phyloP scores from a whole-genome alignment of 2,329 filamentous ascomycete genomes.

The Exophiala bonariae region DNA sequence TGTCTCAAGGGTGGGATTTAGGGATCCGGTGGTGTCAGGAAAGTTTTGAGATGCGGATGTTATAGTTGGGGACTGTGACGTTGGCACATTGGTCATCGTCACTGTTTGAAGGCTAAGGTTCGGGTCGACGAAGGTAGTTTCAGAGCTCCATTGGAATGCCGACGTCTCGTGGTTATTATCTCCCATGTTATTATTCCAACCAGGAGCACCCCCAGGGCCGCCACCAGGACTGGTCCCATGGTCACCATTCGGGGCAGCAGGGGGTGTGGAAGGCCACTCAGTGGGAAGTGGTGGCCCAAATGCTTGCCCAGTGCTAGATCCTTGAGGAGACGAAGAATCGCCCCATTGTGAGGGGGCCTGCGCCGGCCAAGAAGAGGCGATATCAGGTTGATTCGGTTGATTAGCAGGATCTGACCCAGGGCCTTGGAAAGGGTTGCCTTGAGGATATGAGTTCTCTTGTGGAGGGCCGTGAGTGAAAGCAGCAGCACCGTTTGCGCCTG shows the following conservation, averaged over 20 bases:
- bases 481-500: conserved; percentile 4
- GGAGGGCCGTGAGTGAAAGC: conserved; percentile 7
- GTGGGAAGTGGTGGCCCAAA: neutral
- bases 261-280: neutral
- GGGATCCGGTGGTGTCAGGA: conserved; percentile 25
- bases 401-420: neutral
- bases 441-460: conserved; percentile 1
- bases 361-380: neutral
- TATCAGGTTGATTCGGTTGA: neutral
- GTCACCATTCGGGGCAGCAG: neutral
- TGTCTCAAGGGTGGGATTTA: conserved; percentile 28
- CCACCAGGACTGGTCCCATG: neutral
- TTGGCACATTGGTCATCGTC: conserved; percentile 18
- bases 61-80: conserved; percentile 22
- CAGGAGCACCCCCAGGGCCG: neutral
- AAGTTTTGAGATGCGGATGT: conserved; percentile 23
- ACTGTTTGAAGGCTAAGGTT: conserved; percentile 23
- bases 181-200: neutral
- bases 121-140: conserved; percentile 23
- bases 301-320: neutral
- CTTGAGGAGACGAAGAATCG: too few species aligned
- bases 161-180: neutral
- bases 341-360: neutral
- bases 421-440: conserved; percentile 6
- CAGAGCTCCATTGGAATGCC: conserved; percentile 13